Percentiles rank a stretch among this genome's conserved stretches.
These are phyloP conservation scores for Scorias spongiosa DNA, from an alignment of 2,329 filamentous ascomycete genomes.

Conservation along the genomic window DNA sequence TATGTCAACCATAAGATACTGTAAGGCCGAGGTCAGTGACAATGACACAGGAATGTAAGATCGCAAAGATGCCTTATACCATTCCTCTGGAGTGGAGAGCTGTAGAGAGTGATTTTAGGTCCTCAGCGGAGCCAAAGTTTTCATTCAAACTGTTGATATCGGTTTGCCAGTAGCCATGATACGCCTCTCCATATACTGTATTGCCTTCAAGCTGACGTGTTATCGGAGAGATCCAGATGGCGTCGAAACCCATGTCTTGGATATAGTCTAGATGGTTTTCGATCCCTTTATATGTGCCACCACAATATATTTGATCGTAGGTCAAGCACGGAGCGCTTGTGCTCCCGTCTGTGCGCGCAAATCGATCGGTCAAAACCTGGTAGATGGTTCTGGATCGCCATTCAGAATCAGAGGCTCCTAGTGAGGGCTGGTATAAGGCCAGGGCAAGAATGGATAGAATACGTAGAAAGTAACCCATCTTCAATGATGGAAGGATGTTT, in stretches of 20 bases:
- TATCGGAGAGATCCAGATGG: conserved; percentile 40
- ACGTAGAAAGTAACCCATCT: neutral
- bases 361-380: conserved; percentile 29
- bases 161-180: conserved; percentile 42
- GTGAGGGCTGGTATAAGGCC: neutral
- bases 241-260: conserved; percentile 28
- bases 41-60: no score
- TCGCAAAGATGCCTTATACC: conserved; percentile 9
- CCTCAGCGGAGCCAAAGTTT: conserved; percentile 22
- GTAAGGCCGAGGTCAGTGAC: neutral
- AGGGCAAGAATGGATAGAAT: neutral
- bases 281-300: conserved; percentile 45
- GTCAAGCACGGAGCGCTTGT: conserved; percentile 25
- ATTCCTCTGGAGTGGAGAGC: conserved; percentile 23
- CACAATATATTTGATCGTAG: conserved; percentile 35
- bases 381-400: conserved; percentile 28
- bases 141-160: conserved; percentile 30
- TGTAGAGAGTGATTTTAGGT: conserved; percentile 20
- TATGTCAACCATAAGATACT: conserved; percentile 25
- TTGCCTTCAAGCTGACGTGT: conserved; percentile 28
- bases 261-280: conserved; percentile 48
- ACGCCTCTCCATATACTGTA: conserved; percentile 26
- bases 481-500: no score
- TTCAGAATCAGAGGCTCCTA: conserved; percentile 10
- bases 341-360: conserved; percentile 25